Evolutionary conservation across 257 asterid species (phyloP), one percentile per base, ranked within the genome.

Genomic region (Gentiana macrophylla): DNA sequence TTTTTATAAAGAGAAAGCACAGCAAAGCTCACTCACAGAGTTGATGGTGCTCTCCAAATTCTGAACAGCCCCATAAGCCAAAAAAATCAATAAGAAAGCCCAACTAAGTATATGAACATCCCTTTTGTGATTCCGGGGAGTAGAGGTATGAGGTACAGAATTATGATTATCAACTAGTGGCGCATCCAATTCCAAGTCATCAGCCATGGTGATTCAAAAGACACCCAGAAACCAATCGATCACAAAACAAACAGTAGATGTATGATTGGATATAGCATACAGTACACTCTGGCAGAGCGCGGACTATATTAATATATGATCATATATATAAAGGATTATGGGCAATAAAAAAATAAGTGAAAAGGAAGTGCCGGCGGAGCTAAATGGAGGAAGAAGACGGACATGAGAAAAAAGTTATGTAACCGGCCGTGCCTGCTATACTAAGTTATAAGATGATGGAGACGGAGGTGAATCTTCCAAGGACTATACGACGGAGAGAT

Each of bases 51-150:
- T 85, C 65, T 92, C 86, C 80, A 92, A 70, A 75, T 92, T 92
- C 84, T 92, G 98, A 62, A 86, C 94, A 71, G 98, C 98, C 11
- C 95, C 95, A 68, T 81, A 92, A 51, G 98, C 98, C 69, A 81
- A 63, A 77, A 92, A 88, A 62, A 92, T 78, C 62, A 92, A 77
- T 57, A 92, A 75, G 76, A 92, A 92, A 47, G 94, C 84, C 73
- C 77, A 85, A 75, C 94, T 79, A 44, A 92, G 61, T 13, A 92
- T 66, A 68, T 80, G 79, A 62, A 92, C 71, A 75, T 92, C 99
- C 56, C 67, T 83, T 35, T 43, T 72, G 72, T 83, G 92, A 77
- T 84, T 80, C 70, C 72, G 62, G 33, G 72, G 73, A 53, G 37
- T 5, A 60, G 53, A 35, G 38, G 34, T 41, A n/a, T 37, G 72